phyloP scores from a whole-genome alignment of 176 grass and related monocot species.

The Triticum dicoccoides region DNA sequence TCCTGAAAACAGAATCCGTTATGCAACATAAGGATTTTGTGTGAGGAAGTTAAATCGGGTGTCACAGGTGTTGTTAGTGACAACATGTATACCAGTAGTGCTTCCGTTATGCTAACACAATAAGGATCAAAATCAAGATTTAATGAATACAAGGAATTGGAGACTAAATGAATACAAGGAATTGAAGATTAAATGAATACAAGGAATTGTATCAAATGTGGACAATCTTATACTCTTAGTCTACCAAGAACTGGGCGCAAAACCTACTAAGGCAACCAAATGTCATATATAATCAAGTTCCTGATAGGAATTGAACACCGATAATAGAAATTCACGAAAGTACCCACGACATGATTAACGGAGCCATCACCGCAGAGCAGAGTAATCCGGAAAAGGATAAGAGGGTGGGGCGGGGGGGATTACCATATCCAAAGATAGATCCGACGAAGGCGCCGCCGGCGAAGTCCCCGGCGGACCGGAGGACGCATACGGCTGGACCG shows the following conservation, averaged over 20 bases:
- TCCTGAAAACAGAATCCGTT: constrained; percentile 40
- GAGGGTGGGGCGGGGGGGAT: not conserved
- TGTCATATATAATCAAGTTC: not conserved
- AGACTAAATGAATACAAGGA: not conserved
- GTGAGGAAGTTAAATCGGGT: not conserved
- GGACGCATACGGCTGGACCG: constrained; percentile 57
- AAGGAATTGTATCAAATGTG: not conserved
- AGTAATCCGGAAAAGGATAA: not conserved
- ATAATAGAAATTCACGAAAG: not conserved
- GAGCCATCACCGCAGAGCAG: not conserved
- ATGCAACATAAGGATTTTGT: constrained; percentile 3
- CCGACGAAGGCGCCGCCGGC: constrained; percentile 69
- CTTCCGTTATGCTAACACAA: not conserved
- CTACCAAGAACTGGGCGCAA: not conserved
- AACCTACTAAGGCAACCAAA: not conserved
- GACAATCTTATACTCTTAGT: not conserved
- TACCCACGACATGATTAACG: not conserved
- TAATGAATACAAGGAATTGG: not conserved
- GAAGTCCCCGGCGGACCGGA: constrained; percentile 74
- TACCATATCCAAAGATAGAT: constrained; percentile 88
- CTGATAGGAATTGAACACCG: not conserved
- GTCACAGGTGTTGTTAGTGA: not conserved
- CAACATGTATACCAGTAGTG: not conserved
- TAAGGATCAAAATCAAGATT: not conserved
- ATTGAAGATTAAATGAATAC: not conserved